A percentile compares a stretch with the other conserved stretches of the same genome.
Evolutionary conservation across 2,329 filamentous ascomycete genomes (phyloP).

Genomic region (Neurospora sp.): DNA sequence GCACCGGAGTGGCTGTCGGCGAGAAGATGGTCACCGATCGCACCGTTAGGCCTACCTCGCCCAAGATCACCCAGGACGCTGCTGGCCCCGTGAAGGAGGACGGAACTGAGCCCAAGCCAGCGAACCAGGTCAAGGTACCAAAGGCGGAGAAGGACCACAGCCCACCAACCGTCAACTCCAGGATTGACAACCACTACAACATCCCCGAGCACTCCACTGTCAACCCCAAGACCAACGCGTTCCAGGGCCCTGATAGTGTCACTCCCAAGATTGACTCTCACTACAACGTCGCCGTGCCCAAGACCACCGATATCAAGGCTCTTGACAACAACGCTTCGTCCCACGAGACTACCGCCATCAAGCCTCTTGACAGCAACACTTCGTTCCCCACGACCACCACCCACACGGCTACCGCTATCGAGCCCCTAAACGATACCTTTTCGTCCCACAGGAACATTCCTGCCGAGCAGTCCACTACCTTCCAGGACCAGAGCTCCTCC

Average conservation of each 20-base stretch:
- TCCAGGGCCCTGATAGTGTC: too few species aligned
- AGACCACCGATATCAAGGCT: conserved; percentile 2
- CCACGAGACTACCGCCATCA: neutral
- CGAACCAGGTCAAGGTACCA: neutral
- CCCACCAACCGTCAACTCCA: neutral
- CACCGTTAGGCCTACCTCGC: neutral
- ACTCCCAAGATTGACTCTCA: neutral
- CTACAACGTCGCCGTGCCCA: neutral
- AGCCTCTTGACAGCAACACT: neutral
- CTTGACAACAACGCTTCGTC: neutral
- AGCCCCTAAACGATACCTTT: neutral
- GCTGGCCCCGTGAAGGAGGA: neutral
- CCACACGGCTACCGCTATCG: neutral
- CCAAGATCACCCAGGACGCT: neutral
- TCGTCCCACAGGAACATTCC: neutral
- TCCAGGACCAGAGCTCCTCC: conserved; percentile 1
- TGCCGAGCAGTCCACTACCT: neutral
- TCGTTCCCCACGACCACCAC: neutral
- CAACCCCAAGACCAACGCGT: neutral
- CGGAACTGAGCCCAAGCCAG: conserved; percentile 4
- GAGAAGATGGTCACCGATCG: neutral
- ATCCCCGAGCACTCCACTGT: neutral
- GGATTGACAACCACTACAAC: neutral
- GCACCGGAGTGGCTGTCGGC: neutral
- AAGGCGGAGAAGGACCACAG: neutral